Base-by-base conservation (phyloP, 2,329 filamentous ascomycete species). In the Pochonia chlamydosporia region DNA sequence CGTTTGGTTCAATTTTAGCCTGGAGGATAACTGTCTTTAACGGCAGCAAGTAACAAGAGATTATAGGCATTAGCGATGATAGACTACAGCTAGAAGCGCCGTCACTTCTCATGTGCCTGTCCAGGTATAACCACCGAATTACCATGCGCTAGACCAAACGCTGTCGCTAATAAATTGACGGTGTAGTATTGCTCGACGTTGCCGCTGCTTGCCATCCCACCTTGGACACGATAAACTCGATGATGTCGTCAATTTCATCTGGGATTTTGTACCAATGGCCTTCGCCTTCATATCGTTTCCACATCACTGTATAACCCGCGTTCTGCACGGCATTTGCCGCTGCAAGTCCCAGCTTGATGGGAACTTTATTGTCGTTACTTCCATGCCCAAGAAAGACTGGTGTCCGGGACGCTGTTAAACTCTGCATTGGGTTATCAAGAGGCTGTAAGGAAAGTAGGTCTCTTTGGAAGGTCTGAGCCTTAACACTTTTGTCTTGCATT, bases 261-360 rank as follows among this genome's bases (percentile, higher is more conserved):
- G 71, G 71, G 13, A 73, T 59, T 49, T 67, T 72, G 51, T 74
- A 73, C 70, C 74, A 75, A 49, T 76, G 73, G 1, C 71, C 72
- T 26, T 65, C 59, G 0, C 54, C 62, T 4, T 57, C 24, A 55
- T 76, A 78, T 0, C 50, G 30, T 45, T 65, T 40, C 35, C 40
- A 52, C 3, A 25, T 25, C 4, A 52, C 66, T 0, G 61, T 20
- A 45, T 64, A 67, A 1, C 61, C 66, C 28, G 63, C 49, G n/a
- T 52, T 46, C 8, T 40, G 25, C 47, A 75, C 50, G 3, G 58
- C 24, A 3, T 1, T 2, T 0, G 51, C 51, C 11, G 66, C 60
- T 5, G 50, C 55, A 36, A 67, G 52, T 1, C 69, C 71, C 10
- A 65, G 56, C 3, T 26, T 13, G 13, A 56, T 42, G 0, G 59